These are phyloP conservation scores for Daphne laureola DNA, from an alignment of 441 rosid genomes.

Conservation along the genomic window DNA sequence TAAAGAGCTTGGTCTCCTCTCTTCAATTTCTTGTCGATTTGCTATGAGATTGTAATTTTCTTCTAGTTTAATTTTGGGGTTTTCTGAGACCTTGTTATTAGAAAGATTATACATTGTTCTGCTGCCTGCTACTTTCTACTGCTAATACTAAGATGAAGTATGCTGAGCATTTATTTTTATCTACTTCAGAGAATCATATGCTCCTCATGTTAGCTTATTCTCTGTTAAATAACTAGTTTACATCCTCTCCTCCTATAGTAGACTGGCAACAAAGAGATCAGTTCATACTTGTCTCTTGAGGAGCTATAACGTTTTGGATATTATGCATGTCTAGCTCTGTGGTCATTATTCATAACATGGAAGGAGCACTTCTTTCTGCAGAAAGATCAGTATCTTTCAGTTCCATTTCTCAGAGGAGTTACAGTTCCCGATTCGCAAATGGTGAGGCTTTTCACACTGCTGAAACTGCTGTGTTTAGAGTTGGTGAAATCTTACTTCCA, in stretches of 20 bases:
- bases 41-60: no score
- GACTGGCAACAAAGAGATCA: slow-evolving; percentile 17
- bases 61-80: no score
- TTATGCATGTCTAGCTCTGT: slow-evolving; percentile 82
- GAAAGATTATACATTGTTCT: no score
- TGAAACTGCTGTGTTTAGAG: slow-evolving; percentile 54
- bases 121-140: no score
- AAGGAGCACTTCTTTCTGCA: slow-evolving; percentile 37
- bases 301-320: slow-evolving; percentile 31
- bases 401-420: no score
- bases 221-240: slow-evolving; percentile 13
- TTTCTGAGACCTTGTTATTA: no score
- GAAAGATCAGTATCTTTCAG: slow-evolving; percentile 83
- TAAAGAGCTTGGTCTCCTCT: no score
- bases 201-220: background rate
- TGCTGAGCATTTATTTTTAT: slow-evolving; percentile 2
- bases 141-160: no score
- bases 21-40: no score
- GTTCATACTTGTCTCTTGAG: slow-evolving; percentile 19
- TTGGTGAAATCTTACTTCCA: slow-evolving; percentile 48
- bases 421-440: slow-evolving; percentile 29
- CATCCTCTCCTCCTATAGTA: slow-evolving; percentile 10
- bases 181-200: slow-evolving; percentile 11
- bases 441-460: slow-evolving; percentile 47
- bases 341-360: slow-evolving; percentile 39